Conservation (phyloP, 1,284 basidiomycete species). For the Boletus hoseneyae region DNA sequence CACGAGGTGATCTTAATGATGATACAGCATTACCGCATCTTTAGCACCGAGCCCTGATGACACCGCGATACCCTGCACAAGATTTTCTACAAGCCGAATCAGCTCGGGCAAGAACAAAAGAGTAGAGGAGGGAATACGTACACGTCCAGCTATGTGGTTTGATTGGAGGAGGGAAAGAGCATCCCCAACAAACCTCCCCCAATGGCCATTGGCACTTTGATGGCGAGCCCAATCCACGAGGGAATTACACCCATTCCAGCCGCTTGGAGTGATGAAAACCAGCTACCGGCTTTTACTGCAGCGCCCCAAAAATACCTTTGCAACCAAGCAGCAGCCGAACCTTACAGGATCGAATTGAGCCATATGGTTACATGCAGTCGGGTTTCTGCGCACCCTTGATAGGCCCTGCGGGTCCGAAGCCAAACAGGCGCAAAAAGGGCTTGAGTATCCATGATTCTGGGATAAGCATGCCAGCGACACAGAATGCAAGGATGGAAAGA, state of each 20-base stretch:
- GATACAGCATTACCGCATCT: too few species aligned
- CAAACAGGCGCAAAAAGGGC: slow-evolving; percentile 11
- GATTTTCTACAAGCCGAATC: too few species aligned
- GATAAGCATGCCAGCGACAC: slow-evolving; percentile 9
- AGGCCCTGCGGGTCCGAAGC: slow-evolving; percentile 19
- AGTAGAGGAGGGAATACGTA: background rate
- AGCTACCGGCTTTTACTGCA: slow-evolving; percentile 1
- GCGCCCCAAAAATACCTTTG: slow-evolving; percentile 15
- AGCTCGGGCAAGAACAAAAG: too few species aligned
- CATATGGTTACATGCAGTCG: too few species aligned
- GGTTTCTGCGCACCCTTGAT: slow-evolving; percentile 12
- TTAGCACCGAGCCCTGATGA: too few species aligned
- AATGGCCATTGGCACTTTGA: background rate
- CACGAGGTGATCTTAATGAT: too few species aligned
- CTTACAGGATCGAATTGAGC: background rate
- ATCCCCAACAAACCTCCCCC: background rate
- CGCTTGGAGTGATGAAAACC: slow-evolving; percentile 18
- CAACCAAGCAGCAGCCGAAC: slow-evolving; percentile 14
- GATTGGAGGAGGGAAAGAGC: background rate
- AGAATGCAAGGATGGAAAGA: slow-evolving; percentile 6
- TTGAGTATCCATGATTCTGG: slow-evolving; percentile 13
- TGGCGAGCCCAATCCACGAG: background rate
- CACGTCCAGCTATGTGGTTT: too few species aligned
- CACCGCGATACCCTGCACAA: too few species aligned
- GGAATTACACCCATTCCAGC: slow-evolving; percentile 15